Evolutionary conservation across 495 filamentous ascomycete genomes (phyloP), one percentile per base, ranked within the genome.

Genomic region (Aspergillus biplanus): DNA sequence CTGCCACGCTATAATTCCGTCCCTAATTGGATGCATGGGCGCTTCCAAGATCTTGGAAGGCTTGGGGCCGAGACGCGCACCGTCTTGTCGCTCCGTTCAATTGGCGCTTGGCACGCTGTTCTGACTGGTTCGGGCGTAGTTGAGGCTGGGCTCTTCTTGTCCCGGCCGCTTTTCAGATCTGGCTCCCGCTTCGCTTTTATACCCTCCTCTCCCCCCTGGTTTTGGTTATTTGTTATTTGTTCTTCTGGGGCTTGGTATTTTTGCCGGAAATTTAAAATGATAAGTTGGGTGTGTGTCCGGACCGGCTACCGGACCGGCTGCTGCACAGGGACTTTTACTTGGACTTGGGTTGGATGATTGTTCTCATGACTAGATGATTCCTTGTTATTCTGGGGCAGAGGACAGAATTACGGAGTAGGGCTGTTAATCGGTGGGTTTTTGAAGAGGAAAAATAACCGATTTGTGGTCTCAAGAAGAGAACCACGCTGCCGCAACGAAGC

Each of bases 111-210:
- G 39, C 39, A n/a, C 39, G 39, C 39, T 1, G 39, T n/a, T 9
- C 39, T 44, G 39, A 44, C 39, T 44, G 39, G 39, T 44, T 44
- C 39, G 39, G 39, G 39, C n/a, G 39, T 44, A 44, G 39, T 9
- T 44, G 39, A 44, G n/a, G 39, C 39, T 44, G 39, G 39, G 39
- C 39, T 11, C 8, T 44, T 44, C 39, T 44, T 44, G 39, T 44
- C 39, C 39, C 39, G 39, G 12, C 7, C n/a, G 12, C 39, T n/a
- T 3, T 44, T 44, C 12, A n/a, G 12, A n/a, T 44, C n/a, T 44
- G n/a, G n/a, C 12, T n/a, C 39, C 3, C 39, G 39, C 39, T 12
- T 44, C 39, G 12, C n/a, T 44, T 8, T 6, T 5, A 12, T 44
- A n/a, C n/a, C n/a, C 12, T n/a, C n/a, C 7, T 11, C 39, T 12